Base-by-base conservation (phyloP, 2,329 filamentous ascomycete species). In the Ophiocordyceps camponoti-floridani region DNA sequence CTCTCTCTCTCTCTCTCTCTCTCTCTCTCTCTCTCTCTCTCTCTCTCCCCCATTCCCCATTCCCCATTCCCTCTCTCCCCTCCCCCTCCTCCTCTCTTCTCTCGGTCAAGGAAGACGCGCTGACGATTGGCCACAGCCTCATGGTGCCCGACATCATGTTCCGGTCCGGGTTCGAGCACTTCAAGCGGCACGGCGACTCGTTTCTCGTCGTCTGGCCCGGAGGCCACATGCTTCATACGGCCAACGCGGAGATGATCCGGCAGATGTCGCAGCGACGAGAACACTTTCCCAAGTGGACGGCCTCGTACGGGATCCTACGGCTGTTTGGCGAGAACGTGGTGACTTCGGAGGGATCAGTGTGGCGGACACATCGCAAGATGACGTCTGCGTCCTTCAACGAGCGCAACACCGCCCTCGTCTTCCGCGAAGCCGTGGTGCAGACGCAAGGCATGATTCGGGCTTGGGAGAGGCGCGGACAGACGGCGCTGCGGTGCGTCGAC, bases 361-460 rank as follows among this genome's bases (percentile, higher is more conserved):
- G 82, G 84, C 77, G 77, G 30, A 69, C 74, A 60, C 83, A 89
- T 57, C 73, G 83, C 48, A 85, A 82, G 60, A 71, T 79, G 40
- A 81, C 77, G 1, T 74, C 78, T 27, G 76, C 82, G 0, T 75
- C 75, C 4, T 88, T 89, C 59, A 84, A 80, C 46, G 84, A 89
- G 63, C 77, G 72, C 61, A 88, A 85, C 58, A 79, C 84, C 46
- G 67, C 70, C 13, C 58, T 83, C 26, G 77, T 83, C 1, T 84
- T 79, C 59, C 63, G 62, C 9, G 78, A 84, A 56, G 69, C 72
- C 1, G 64, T 82, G 19, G 50, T 54, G 10, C 82, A 88, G 62
- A 73, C 80, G 0, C 63, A 72, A 48, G 69, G 70, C 12, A 72
- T 84, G 72, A 53, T 83, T 28, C 57, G 61, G 33, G 65, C 68